Conservation (phyloP, 371 early-diverging fungal genomes). For the Circinella minor region DNA sequence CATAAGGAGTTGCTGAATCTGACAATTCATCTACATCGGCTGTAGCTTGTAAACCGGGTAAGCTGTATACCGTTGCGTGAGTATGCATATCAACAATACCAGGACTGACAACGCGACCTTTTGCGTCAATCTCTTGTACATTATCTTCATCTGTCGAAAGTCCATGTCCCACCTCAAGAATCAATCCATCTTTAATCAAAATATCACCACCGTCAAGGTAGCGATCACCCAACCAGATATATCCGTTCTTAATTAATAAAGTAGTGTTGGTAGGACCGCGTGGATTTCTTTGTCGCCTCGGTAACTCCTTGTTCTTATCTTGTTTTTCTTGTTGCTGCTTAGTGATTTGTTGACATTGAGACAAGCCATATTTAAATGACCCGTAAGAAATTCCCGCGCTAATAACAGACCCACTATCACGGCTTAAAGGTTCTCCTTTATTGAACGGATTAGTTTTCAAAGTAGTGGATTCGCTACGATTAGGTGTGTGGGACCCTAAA, state of each 20-base stretch:
- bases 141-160: neutral
- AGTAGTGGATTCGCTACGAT: neutral
- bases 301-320: conserved; percentile 2
- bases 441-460: neutral
- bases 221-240: conserved; percentile 48
- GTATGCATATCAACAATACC: conserved; percentile 87
- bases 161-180: conserved; percentile 42
- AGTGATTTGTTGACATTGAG: conserved; percentile 36
- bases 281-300: conserved; percentile 42
- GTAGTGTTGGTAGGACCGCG: conserved; percentile 32
- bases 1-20: conserved; percentile 65
- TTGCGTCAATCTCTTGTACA: conserved; percentile 61
- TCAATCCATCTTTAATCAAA: conserved; percentile 62
- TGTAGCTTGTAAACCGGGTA: conserved; percentile 58
- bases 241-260: conserved; percentile 59
- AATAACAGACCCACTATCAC: conserved; percentile 18
- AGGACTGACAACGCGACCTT: conserved; percentile 75
- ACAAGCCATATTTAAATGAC: conserved; percentile 48
- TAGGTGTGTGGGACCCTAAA: conserved; percentile 26
- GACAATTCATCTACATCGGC: conserved; percentile 78
- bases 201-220: conserved; percentile 70
- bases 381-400: conserved; percentile 54
- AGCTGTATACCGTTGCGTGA: conserved; percentile 64
- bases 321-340: neutral
- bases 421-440: conserved; percentile 23